Base-by-base conservation (phyloP, 2,329 filamentous ascomycete species). In the Bipolaris bicolor region DNA sequence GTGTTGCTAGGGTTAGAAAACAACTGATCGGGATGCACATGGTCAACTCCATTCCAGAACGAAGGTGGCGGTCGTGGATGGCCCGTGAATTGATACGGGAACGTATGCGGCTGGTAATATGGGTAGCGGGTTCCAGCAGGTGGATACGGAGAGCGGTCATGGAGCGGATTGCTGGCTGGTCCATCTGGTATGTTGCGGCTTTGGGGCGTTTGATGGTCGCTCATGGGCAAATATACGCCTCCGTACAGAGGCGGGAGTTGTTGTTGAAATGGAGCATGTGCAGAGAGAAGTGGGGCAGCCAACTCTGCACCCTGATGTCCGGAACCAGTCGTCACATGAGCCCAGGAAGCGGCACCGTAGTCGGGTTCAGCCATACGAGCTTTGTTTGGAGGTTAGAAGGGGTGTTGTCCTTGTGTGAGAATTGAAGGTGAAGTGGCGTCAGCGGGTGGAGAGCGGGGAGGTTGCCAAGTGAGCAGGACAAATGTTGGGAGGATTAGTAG, bases 331-430 rank as follows among this genome's bases (percentile, higher is more conserved):
- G 69, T 59, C 53, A 65, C 59, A 22, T 60, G 60, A 58, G 50
- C 49, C 59, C 64, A 68, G 39, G 54, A 43, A 52, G 62, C 52
- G 15, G 58, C n/a, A 56, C 55, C 58, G 52, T 58, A 65, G 52
- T 69, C 62, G 26, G 65, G 53, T n/a, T 71, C 70, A 33, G 71
- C 69, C 72, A 74, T 74, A 36, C 36, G 53, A 50, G 47, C 37
- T 57, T 52, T 57, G 33, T 50, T 49, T 31, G 16, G 20, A 22
- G 48, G 46, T 3, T 45, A 20, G 26, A 40, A 24, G 37, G 34
- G 44, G 26, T 39, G 26, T 18, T 18, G 33, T 37, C 7, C 44
- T 33, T 45, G 50, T 16, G 24, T 45, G 29, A 29, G 10, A 48
- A 31, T 24, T 22, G 31, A 34, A n/a, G 24, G 22, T 20, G 33